Conservation (phyloP, 2,329 filamentous ascomycete genomes). For the Didymella segeticola region DNA sequence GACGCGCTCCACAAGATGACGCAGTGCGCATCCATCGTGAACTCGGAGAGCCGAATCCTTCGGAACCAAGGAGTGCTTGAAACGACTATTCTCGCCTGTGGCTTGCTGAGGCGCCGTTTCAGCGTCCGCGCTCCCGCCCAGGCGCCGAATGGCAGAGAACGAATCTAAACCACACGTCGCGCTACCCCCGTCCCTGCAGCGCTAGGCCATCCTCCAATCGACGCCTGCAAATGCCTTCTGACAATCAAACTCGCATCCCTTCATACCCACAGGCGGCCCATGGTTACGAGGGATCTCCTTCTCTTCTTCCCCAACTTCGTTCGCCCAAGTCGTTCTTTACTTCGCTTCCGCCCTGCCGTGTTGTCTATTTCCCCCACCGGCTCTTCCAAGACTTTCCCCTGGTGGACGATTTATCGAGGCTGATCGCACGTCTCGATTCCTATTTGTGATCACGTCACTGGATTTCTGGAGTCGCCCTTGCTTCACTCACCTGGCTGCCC, state of each 20-base stretch:
- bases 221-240: conserved; percentile 11
- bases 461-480: conserved; percentile 41
- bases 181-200: conserved; percentile 16
- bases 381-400: conserved; percentile 41
- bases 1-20: conserved; percentile 18
- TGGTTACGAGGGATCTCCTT: conserved; percentile 20
- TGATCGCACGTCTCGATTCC: conserved; percentile 33
- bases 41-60: conserved; percentile 23
- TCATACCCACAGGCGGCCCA: conserved; percentile 30
- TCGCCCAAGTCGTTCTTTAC: conserved; percentile 33
- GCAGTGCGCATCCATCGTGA: conserved; percentile 13
- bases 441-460: conserved; percentile 23
- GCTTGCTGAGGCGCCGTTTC: conserved; percentile 24
- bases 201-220: conserved; percentile 28
- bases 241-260: conserved; percentile 36
- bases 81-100: conserved; percentile 26
- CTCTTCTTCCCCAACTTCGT: conserved; percentile 26
- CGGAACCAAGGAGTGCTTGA: conserved; percentile 22
- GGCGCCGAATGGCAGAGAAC: conserved; percentile 18
- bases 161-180: conserved; percentile 19
- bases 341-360: conserved; percentile 19
- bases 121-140: conserved; percentile 23
- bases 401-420: conserved; percentile 33
- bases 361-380: conserved; percentile 33
- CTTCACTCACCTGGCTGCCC: conserved; percentile 39